Evolutionary conservation across 306 rosid genomes (phyloP), one percentile per base, ranked within the genome.

Genomic region (Dicorynia guianensis): DNA sequence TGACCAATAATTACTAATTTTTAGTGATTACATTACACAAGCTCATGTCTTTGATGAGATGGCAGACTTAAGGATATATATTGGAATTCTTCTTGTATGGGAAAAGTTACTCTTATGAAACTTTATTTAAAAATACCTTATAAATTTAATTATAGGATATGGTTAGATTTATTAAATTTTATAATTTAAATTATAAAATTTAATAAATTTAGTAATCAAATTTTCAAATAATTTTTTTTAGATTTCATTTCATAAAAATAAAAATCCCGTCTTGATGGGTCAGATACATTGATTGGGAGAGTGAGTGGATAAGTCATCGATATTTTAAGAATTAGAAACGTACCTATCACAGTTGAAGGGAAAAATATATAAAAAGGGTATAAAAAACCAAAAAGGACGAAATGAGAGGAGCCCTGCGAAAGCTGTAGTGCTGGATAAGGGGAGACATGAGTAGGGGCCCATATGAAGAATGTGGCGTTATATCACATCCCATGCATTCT

Each of bases 361-460:
- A 13, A 53, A 50, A 18, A 14, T 25, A 25, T 25, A 25, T 25
- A 25, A 25, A 25, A 25, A 25, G 1, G 30, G 30, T n/a, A n/a
- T n/a, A n/a, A 8, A 14, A 9, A 69, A 9, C 38, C 18, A 4
- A 38, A 53, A 18, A 54, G 34, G 68, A 63, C 34, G 44, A 50
- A 74, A 63, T 49, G 67, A 35, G 79, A 47, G 49, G 83, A 48
- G 63, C 17, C 69, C 55, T 50, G 72, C 48, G 44, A 84, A 88
- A 84, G 87, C 81, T 83, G 91, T 11, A 18, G 58, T 79, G 92
- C 80, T 71, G 82, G 61, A 36, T 55, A 81, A 86, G 84, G 82
- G 76, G 93, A 78, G 89, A 88, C 89, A 90, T 0, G 58, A 5
- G 50, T 48, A 30, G 80, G 92, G 87, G 82, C 68, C 89, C 79